Conservation (phyloP, 2,329 filamentous ascomycete species). For the Dactylellina sp. region DNA sequence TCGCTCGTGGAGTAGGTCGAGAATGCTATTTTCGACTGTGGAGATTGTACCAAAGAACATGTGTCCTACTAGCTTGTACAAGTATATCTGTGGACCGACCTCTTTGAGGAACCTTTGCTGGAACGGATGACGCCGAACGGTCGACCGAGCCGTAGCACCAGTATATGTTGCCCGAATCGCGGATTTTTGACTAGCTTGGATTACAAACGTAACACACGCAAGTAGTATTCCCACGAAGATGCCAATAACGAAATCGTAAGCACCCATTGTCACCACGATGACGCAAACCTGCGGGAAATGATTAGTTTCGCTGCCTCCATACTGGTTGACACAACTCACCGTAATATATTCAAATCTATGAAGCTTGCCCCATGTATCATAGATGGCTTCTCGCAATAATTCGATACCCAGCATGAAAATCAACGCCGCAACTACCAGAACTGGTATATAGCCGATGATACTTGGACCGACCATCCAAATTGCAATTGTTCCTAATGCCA, state of each 20-base stretch:
- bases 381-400: slow-evolving; percentile 86
- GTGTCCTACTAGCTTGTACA: slow-evolving; percentile 91
- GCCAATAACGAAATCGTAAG: slow-evolving; percentile 94
- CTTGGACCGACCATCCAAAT: slow-evolving; percentile 87
- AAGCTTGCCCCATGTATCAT: slow-evolving; percentile 87
- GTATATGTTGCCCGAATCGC: slow-evolving; percentile 91
- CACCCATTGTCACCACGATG: slow-evolving; percentile 61
- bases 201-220: slow-evolving; percentile 88
- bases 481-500: slow-evolving; percentile 81
- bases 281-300: slow-evolving; percentile 26
- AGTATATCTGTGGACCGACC: slow-evolving; percentile 86
- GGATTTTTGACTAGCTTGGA: slow-evolving; percentile 89
- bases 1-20: slow-evolving; percentile 83
- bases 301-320: not conserved
- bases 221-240: slow-evolving; percentile 92
- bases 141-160: slow-evolving; percentile 88
- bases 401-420: slow-evolving; percentile 97
- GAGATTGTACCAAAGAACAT: slow-evolving; percentile 99
- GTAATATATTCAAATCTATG: slow-evolving; percentile 90
- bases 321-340: slow-evolving; percentile 65
- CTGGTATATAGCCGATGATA: slow-evolving; percentile 91
- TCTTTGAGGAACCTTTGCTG: slow-evolving; percentile 87
- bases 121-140: slow-evolving; percentile 87
- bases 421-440: slow-evolving; percentile 94
- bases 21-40: slow-evolving; percentile 88